Evolutionary conservation across 306 rosid genomes (phyloP), one percentile per base, ranked within the genome.

Genomic region (Lathyrus oleraceus): DNA sequence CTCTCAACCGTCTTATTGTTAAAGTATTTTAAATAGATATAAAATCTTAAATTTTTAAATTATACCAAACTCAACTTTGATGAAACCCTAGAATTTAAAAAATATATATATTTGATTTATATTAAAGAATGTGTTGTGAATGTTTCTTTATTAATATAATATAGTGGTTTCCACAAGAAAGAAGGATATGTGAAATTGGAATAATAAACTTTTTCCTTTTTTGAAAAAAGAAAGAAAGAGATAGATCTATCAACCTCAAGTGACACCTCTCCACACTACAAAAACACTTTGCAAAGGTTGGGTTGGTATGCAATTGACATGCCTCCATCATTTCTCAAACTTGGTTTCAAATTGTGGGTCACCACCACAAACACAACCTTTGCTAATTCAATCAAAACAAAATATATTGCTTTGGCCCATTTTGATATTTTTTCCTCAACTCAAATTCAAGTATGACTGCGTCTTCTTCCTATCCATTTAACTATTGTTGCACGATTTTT

Each of bases 341-440:
- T 70, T 74, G 19, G 71, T 75, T 77, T 72, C 67, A 68, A 83
- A 71, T 60, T 73, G 70, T 83, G 87, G 78, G 80, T 70, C 76
- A 70, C 69, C 78, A 73, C 83, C 78, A 79, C 79, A 67, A 42
- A 42, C n/a, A 0, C 35, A 36, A 83, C 79, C 80, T 44, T 76
- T 63, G 81, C 76, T 74, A 35, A 35, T 35, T 61, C 82, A 74
- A 77, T 79, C 84, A 79, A 77, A 77, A 80, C 78, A 35, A 44
- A 67, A 66, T 80, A 76, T 63, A 79, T 81, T 82, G 54, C 78
- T 86, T 81, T 79, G 81, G 73, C 84, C 84, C 77, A 72, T 79
- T 75, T 82, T 62, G 65, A 81, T 83, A 58, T 75, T 75, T 67
- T 72, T 67, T 45, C 59, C 30, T 3, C 66, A 9, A 63, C 11